phyloP scores from a whole-genome alignment of 352 stramenopile species.

The Pythium oligandrum region DNA sequence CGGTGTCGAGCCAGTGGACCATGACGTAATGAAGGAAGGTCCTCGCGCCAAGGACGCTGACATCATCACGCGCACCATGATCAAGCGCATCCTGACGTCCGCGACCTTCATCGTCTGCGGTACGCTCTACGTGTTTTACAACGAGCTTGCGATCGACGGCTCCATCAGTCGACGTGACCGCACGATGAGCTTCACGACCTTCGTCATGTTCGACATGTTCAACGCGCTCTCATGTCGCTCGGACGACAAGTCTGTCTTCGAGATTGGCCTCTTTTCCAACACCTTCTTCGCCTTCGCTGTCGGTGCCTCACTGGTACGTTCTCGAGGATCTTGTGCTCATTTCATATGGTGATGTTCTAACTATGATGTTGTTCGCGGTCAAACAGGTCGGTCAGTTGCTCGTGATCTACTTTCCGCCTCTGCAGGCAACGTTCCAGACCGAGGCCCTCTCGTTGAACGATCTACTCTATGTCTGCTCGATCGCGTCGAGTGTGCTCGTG shows the following conservation, averaged over 20 bases:
- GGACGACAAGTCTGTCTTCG: constrained; percentile 91
- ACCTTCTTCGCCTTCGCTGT: constrained; percentile 92
- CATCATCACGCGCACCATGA: constrained; percentile 76
- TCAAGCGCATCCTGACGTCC: constrained; percentile 59
- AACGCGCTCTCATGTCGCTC: constrained; percentile 96
- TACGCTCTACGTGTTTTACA: constrained; percentile 83
- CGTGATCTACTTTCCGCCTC: constrained; percentile 94
- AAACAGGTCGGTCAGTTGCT: constrained; percentile 88
- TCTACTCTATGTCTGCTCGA: constrained; percentile 89
- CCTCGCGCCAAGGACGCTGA: constrained; percentile 69
- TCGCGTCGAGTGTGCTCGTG: constrained; percentile 91
- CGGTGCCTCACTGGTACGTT: constrained; percentile 76
- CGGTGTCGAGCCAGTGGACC: constrained; percentile 83
- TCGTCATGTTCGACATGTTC: constrained; percentile 98
- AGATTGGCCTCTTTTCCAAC: constrained; percentile 92
- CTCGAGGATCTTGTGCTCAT: no score
- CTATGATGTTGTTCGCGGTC: no score
- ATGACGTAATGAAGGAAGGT: constrained; percentile 82
- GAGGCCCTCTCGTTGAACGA: constrained; percentile 91
- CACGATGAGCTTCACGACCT: constrained; percentile 99
- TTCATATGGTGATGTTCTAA: no score
- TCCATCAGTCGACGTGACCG: constrained; percentile 91
- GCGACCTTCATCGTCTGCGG: constrained; percentile 73
- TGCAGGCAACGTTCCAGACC: constrained; percentile 97
- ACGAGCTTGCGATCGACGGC: constrained; percentile 82